A percentile compares a stretch with the other conserved stretches of the same genome.
phyloP scores from a whole-genome alignment of 2,329 filamentous ascomycete species.

The Fusarium sp. region DNA sequence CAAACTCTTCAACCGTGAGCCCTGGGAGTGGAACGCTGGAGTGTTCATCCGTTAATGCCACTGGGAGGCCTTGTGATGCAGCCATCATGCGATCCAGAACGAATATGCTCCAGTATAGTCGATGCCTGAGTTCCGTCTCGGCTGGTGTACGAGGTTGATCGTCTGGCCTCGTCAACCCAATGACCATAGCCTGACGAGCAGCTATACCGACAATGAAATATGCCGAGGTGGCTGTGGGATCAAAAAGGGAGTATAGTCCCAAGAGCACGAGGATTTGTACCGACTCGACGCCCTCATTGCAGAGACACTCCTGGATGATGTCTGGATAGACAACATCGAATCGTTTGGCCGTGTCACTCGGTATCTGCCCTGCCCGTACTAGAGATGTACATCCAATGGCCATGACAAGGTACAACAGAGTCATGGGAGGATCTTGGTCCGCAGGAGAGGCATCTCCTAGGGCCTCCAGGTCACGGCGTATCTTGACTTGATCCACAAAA shows the following conservation, averaged over 20 bases:
- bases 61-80: slow-evolving; percentile 54
- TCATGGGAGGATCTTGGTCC: slow-evolving; percentile 43
- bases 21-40: slow-evolving; percentile 56
- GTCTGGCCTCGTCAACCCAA: slow-evolving; percentile 51
- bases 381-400: slow-evolving; percentile 59
- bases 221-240: slow-evolving; percentile 53
- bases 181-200: slow-evolving; percentile 53
- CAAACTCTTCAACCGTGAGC: slow-evolving; percentile 59
- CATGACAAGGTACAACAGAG: slow-evolving; percentile 57
- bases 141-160: slow-evolving; percentile 42
- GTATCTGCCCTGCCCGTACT: slow-evolving; percentile 55
- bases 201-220: slow-evolving; percentile 56
- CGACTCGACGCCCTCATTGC: slow-evolving; percentile 50
- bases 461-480: slow-evolving; percentile 50
- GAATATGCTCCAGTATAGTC: slow-evolving; percentile 59
- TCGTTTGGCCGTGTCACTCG: slow-evolving; percentile 45
- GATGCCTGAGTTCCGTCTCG: slow-evolving; percentile 51
- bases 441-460: slow-evolving; percentile 45
- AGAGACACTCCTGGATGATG: slow-evolving; percentile 56
- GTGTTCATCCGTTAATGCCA: slow-evolving; percentile 53
- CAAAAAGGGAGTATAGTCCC: slow-evolving; percentile 57
- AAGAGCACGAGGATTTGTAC: slow-evolving; percentile 56
- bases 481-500: slow-evolving; percentile 54
- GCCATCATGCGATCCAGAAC: slow-evolving; percentile 60
- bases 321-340: slow-evolving; percentile 54